Evolutionary conservation across 768 basidiomycete species (phyloP).

Genomic region (Rhodotorula taiwanensis): DNA sequence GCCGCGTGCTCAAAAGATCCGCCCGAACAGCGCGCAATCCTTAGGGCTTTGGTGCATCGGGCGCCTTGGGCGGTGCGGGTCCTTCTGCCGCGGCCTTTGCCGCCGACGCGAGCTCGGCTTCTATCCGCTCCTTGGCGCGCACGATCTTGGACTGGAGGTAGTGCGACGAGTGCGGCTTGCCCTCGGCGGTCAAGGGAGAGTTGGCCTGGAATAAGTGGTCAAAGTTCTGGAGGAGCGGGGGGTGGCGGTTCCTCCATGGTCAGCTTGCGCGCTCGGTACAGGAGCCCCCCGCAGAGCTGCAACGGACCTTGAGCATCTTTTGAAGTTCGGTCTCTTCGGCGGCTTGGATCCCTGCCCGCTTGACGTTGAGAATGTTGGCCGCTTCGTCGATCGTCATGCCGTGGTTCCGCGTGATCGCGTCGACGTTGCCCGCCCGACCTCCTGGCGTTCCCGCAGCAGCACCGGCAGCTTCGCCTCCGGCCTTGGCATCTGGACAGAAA

Average conservation of each 20-base stretch:
- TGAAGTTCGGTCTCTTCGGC: conserved; percentile 42
- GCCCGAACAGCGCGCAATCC: no score
- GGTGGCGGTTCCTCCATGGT: not conserved
- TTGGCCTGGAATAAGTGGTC: conserved; percentile 90
- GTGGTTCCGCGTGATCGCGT: conserved; percentile 73
- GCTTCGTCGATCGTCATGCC: conserved; percentile 96
- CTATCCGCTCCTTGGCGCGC: conserved; percentile 86
- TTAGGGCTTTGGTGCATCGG: no score
- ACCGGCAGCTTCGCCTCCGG: conserved; percentile 50
- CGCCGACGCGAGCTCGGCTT: conserved; percentile 58
- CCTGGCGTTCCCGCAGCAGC: conserved; percentile 68
- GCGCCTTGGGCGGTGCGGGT: not conserved
- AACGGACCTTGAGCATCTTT: conserved; percentile 62
- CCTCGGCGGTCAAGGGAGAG: conserved; percentile 48
- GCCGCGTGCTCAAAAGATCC: not conserved
- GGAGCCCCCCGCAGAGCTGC: not conserved
- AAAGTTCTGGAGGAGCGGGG: conserved; percentile 60
- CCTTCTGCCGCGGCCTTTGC: conserved; percentile 2
- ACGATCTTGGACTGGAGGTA: conserved; percentile 97
- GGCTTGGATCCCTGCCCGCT: conserved; percentile 20
- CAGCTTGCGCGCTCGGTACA: not conserved
- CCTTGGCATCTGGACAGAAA: conserved; percentile 64
- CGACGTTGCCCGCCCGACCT: conserved; percentile 62
- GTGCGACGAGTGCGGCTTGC: conserved; percentile 59
- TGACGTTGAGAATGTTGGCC: conserved; percentile 74